phyloP scores from a whole-genome alignment of 2,329 filamentous ascomycete genomes.

The Alternaria brassicae region DNA sequence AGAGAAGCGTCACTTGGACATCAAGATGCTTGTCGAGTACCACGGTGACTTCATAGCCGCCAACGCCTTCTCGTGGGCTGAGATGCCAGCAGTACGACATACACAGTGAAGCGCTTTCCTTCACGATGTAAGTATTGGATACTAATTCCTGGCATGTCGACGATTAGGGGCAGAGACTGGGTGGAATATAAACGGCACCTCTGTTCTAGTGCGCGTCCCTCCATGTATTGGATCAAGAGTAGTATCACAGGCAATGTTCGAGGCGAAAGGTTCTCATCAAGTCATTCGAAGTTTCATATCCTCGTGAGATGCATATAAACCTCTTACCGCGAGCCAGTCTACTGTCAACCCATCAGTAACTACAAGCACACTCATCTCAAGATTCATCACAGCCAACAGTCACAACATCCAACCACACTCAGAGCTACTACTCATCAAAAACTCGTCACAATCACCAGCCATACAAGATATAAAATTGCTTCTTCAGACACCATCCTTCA shows the following conservation, averaged over 20 bases:
- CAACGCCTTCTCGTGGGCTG: conserved; percentile 1
- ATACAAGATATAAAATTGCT: neutral
- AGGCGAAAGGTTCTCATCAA: neutral
- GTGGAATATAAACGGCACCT: neutral
- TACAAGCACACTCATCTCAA: neutral
- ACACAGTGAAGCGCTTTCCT: conserved; percentile 6
- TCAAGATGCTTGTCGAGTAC: neutral
- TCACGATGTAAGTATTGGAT: neutral
- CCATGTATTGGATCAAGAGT: neutral
- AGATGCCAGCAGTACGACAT: neutral
- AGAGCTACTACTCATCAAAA: neutral
- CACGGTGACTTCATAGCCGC: neutral
- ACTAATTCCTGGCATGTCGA: neutral
- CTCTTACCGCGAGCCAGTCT: neutral
- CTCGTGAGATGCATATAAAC: neutral
- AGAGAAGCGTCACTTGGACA: neutral
- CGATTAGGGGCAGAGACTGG: neutral
- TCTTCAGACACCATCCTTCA: neutral
- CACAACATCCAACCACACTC: neutral
- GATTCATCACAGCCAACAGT: neutral
- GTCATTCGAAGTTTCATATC: neutral
- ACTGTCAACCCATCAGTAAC: neutral
- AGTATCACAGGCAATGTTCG: neutral
- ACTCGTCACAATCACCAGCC: neutral
- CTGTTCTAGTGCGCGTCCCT: neutral